phyloP scores from a whole-genome alignment of 2,329 filamentous ascomycete species.

The Fusarium devonianum region DNA sequence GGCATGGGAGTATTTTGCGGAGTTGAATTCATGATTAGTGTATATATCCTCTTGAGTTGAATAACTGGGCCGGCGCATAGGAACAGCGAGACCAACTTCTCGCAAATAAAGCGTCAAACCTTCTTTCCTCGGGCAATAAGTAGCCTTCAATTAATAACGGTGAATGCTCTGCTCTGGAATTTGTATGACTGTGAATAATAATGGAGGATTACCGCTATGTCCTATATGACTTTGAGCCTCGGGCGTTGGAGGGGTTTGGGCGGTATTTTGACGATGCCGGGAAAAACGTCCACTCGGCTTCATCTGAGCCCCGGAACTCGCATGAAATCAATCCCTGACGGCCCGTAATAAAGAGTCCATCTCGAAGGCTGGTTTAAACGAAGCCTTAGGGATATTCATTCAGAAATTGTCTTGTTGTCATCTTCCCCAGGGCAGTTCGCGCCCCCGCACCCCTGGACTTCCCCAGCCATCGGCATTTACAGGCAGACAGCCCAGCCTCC shows the following conservation, averaged over 20 bases:
- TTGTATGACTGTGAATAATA: no score
- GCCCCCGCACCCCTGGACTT: not conserved
- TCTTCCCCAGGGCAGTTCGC: slow-evolving; percentile 6
- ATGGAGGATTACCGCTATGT: not conserved
- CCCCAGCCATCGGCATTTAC: slow-evolving; percentile 27
- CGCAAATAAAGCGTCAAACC: slow-evolving; percentile 38
- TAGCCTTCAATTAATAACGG: not conserved
- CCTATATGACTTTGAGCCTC: not conserved
- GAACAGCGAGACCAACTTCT: slow-evolving; percentile 41
- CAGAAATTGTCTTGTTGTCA: slow-evolving; percentile 22
- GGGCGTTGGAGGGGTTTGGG: not conserved
- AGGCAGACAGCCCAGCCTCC: slow-evolving; percentile 26
- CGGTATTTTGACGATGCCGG: no score
- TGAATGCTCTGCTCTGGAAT: no score
- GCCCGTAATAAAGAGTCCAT: slow-evolving; percentile 8
- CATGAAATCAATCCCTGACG: not conserved
- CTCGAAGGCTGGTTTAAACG: slow-evolving; percentile 17
- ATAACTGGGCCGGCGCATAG: slow-evolving; percentile 38
- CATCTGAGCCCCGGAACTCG: not conserved
- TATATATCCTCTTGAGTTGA: slow-evolving; percentile 42
- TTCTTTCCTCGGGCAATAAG: slow-evolving; percentile 33
- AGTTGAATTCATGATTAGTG: slow-evolving; percentile 28
- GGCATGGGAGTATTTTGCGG: slow-evolving; percentile 20
- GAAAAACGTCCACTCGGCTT: no score
- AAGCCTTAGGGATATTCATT: slow-evolving; percentile 29